Evolutionary conservation across 148 eudicot species (phyloP).

Genomic region (Fagopyrum tataricum): DNA sequence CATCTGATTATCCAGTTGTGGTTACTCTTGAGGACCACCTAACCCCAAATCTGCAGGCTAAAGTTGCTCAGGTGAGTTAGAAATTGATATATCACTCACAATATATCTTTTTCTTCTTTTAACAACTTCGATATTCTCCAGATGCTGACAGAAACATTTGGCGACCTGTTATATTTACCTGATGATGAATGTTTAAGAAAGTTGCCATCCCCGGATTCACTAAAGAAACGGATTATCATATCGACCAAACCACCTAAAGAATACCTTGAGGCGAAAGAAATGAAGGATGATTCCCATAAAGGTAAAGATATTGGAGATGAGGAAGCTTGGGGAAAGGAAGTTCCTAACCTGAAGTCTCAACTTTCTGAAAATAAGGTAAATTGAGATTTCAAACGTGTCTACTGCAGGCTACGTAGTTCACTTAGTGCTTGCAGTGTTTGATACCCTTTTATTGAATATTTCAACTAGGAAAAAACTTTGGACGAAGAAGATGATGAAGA

Average conservation of each 20-base stretch:
- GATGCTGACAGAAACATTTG: constrained; percentile 87
- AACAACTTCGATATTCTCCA: constrained; percentile 20
- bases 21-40: constrained; percentile 94
- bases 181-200: constrained; percentile 54
- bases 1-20: constrained; percentile 73
- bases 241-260: constrained; percentile 95
- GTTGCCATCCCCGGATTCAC: constrained; percentile 73
- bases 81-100: not conserved
- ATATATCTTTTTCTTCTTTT: not conserved
- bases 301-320: constrained; percentile 37
- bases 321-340: constrained; percentile 78
- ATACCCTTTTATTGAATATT: not conserved
- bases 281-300: constrained; percentile 30
- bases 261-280: constrained; percentile 42
- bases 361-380: constrained; percentile 35
- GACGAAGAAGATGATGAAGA: constrained; percentile 46
- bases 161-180: constrained; percentile 62
- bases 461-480: constrained; percentile 27
- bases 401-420: not conserved
- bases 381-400: not conserved
- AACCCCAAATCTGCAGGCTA: constrained; percentile 71
- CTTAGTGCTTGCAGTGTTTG: not conserved
- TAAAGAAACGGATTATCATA: constrained; percentile 58
- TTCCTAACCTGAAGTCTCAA: constrained; percentile 26
- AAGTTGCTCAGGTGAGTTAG: constrained; percentile 64